Percentiles rank a stretch among this genome's conserved stretches.
Conservation (phyloP, 768 basidiomycete species). For the Leccinum obscurum region DNA sequence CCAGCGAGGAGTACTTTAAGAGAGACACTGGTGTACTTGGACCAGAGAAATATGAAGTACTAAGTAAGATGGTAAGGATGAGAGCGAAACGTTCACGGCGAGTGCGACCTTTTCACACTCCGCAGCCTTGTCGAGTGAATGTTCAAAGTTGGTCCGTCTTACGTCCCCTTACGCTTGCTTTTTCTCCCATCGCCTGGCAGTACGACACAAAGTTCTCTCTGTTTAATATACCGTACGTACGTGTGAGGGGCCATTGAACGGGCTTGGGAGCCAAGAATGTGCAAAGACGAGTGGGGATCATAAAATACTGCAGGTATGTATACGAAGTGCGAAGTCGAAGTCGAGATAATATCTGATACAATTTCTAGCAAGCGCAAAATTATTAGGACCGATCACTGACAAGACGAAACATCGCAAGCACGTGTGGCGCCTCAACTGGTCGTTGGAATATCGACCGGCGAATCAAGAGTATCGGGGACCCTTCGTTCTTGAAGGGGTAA, state of each 20-base stretch:
- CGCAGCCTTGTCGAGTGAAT: conserved; percentile 22
- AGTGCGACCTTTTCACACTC: conserved; percentile 34
- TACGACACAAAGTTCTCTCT: neutral
- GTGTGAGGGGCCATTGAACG: conserved; percentile 20
- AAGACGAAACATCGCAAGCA: conserved; percentile 1
- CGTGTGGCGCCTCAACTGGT: neutral
- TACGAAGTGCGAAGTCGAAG: conserved; percentile 19
- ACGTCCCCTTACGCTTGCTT: neutral
- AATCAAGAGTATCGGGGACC: conserved; percentile 30
- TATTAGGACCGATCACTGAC: conserved; percentile 8
- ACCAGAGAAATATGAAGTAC: conserved; percentile 39
- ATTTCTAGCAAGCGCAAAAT: conserved; percentile 24
- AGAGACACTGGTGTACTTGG: conserved; percentile 32
- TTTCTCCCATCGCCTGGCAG: neutral
- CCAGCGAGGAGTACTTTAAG: conserved; percentile 35
- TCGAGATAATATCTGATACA: conserved; percentile 23
- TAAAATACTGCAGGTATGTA: conserved; percentile 30
- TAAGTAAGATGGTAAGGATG: conserved; percentile 41
- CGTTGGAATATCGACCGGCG: neutral
- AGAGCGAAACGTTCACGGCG: conserved; percentile 25
- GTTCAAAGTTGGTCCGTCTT: neutral
- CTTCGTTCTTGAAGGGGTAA: conserved; percentile 34
- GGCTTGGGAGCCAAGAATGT: conserved; percentile 14
- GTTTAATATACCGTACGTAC: conserved; percentile 21
- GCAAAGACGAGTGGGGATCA: conserved; percentile 23